A percentile compares a stretch with the other conserved stretches of the same genome.
phyloP scores from a whole-genome alignment of 1,139 yeast species.

The Suhomyces taliae region DNA sequence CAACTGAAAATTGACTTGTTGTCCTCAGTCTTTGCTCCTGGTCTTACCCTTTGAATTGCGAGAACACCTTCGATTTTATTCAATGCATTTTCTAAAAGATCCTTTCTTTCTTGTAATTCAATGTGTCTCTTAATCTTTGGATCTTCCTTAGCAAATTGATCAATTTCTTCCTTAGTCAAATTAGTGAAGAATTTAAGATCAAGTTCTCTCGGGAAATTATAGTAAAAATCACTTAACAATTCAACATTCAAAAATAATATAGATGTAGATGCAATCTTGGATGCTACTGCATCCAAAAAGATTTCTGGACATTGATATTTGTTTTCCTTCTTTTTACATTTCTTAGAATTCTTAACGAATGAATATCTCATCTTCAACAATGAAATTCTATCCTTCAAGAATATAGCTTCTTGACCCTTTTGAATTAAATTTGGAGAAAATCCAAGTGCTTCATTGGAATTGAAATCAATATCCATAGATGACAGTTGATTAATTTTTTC shows the following conservation, averaged over 20 bases:
- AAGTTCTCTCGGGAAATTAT: constrained; percentile 91
- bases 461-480: constrained; percentile 42
- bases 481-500: constrained; percentile 49
- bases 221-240: constrained; percentile 88
- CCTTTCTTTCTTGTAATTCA: constrained; percentile 91
- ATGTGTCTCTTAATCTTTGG: constrained; percentile 87
- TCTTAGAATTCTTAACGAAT: constrained; percentile 68
- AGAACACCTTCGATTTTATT: constrained; percentile 85
- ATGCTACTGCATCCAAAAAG: constrained; percentile 88
- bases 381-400: constrained; percentile 72
- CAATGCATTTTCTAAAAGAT: constrained; percentile 78
- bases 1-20: constrained; percentile 17
- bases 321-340: constrained; percentile 74
- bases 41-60: constrained; percentile 57
- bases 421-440: constrained; percentile 70
- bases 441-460: constrained; percentile 67
- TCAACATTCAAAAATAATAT: constrained; percentile 92
- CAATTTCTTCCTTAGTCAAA: constrained; percentile 75
- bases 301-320: constrained; percentile 94
- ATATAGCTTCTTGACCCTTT: constrained; percentile 83
- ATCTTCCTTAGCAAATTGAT: constrained; percentile 90
- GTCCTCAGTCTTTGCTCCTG: constrained; percentile 12
- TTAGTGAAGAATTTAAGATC: constrained; percentile 70
- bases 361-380: constrained; percentile 73
- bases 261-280: constrained; percentile 89